These are phyloP conservation scores for Rhododendron kiyosumense DNA, from an alignment of 148 eudicot species.

Conservation along the genomic window DNA sequence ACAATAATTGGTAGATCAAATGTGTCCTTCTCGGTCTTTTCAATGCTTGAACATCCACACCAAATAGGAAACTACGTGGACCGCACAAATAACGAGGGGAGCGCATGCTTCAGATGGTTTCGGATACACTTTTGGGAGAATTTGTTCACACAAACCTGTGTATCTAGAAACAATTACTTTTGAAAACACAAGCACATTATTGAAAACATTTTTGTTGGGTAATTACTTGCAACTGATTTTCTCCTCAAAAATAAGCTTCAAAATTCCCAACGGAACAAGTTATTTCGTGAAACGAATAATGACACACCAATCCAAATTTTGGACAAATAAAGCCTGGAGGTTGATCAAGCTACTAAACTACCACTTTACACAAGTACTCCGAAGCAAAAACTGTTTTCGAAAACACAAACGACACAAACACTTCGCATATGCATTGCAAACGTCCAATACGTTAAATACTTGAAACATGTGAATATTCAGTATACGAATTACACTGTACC, in stretches of 20 bases:
- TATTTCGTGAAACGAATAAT: neutral
- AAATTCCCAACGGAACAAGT: neutral
- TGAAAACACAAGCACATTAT: neutral
- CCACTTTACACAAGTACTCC: neutral
- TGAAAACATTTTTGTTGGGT: neutral
- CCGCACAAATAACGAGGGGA: neutral
- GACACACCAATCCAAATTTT: neutral
- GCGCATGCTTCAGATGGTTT: neutral
- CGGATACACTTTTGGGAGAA: neutral
- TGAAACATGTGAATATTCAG: neutral
- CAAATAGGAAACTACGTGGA: neutral
- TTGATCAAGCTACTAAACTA: too few relatives aligned
- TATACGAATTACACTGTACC: constrained; percentile 28
- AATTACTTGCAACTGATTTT: neutral
- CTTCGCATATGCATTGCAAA: neutral
- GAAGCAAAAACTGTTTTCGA: neutral
- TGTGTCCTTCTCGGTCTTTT: neutral
- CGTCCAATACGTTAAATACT: neutral
- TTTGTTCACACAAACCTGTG: neutral
- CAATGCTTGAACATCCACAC: neutral
- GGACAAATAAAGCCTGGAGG: neutral
- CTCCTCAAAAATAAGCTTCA: too few relatives aligned
- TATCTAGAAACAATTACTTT: neutral
- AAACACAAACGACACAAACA: neutral
- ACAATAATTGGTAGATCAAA: neutral